These are phyloP conservation scores for Apiospora sp. DNA, from an alignment of 2,329 filamentous ascomycete species.

Conservation along the genomic window DNA sequence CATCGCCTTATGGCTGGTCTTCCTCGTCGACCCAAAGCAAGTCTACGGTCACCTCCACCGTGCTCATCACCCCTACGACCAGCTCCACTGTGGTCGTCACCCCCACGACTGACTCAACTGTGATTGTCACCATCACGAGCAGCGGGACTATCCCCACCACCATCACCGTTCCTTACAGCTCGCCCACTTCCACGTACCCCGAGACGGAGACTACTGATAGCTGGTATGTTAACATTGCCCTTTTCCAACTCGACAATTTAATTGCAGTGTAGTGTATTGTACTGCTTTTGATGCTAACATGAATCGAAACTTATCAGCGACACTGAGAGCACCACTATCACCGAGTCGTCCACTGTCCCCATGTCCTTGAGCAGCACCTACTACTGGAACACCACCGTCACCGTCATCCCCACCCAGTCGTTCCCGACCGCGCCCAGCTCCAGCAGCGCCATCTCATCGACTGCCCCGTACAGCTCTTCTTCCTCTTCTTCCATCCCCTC, in stretches of 20 bases:
- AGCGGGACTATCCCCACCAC: background rate
- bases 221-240: background rate
- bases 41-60: background rate
- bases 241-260: no score
- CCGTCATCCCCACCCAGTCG: background rate
- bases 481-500: background rate
- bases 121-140: background rate
- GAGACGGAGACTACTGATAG: background rate
- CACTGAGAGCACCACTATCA: background rate
- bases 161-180: background rate
- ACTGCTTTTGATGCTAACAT: no score
- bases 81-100: background rate
- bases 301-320: no score
- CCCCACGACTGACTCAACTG: background rate
- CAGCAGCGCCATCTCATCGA: background rate
- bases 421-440: background rate
- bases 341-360: background rate
- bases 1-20: background rate
- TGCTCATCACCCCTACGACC: background rate
- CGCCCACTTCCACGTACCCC: background rate
- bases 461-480: background rate
- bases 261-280: no score
- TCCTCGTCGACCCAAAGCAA: background rate
- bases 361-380: background rate
- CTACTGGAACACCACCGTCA: conserved; percentile 25